Conservation (phyloP, 306 rosid genomes). For the Oemleria cerasiformis region DNA sequence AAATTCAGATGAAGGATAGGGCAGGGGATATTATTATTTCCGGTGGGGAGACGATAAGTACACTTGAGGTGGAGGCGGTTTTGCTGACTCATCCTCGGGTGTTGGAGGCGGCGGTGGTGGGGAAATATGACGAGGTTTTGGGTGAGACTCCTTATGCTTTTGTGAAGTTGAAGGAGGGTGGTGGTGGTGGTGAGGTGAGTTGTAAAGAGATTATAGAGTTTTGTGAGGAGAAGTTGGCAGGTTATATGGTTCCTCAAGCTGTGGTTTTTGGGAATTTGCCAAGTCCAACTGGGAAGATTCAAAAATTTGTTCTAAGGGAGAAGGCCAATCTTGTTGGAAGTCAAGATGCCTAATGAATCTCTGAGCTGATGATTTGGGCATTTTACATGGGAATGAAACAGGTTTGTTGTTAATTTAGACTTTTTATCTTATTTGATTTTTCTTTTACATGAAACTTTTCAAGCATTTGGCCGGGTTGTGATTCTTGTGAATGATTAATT, state of each 20-base stretch:
- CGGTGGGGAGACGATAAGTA: conserved; percentile 47
- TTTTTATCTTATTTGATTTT: background rate
- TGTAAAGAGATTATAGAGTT: conserved; percentile 50
- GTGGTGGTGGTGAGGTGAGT: conserved; percentile 12
- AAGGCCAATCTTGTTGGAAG: conserved; percentile 28
- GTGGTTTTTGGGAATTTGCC: conserved; percentile 75
- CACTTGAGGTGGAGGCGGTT: conserved; percentile 72
- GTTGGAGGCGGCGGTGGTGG: conserved; percentile 71
- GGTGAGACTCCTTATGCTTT: conserved; percentile 46
- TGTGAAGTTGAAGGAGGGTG: conserved; percentile 57
- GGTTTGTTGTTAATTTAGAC: background rate
- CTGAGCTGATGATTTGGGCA: background rate
- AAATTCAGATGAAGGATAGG: conserved; percentile 70
- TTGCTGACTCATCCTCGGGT: conserved; percentile 63
- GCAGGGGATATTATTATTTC: conserved; percentile 47
- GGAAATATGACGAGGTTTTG: conserved; percentile 33
- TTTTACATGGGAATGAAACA: background rate
- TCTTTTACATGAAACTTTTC: background rate
- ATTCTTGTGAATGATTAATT: background rate
- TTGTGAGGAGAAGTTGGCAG: conserved; percentile 50
- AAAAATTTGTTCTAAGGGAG: conserved; percentile 60
- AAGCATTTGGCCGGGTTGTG: background rate
- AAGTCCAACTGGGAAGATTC: conserved; percentile 80
- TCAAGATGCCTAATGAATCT: background rate
- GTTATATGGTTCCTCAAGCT: conserved; percentile 61